These are phyloP conservation scores for Cephalotrichum gorgonifer DNA, from an alignment of 2,329 filamentous ascomycete species.

Conservation along the genomic window DNA sequence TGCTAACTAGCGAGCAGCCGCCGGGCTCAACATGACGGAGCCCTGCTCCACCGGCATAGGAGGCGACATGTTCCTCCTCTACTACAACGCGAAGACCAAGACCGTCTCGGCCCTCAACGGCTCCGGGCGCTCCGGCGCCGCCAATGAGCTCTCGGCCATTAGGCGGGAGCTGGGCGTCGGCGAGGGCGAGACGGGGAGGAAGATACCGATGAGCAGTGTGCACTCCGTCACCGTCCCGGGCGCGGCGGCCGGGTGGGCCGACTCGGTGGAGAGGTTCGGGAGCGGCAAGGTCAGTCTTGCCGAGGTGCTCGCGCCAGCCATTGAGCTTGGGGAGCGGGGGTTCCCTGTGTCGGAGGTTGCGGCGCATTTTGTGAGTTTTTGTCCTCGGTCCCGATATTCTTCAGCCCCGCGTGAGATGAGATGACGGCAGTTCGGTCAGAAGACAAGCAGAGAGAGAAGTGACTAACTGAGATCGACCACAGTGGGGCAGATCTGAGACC, in stretches of 20 bases:
- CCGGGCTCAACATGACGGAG: conserved; percentile 86
- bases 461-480: not conserved
- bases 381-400: not conserved
- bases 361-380: conserved; percentile 49
- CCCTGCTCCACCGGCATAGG: conserved; percentile 90
- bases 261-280: conserved; percentile 78
- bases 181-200: conserved; percentile 36
- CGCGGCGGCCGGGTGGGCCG: conserved; percentile 86
- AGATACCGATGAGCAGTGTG: conserved; percentile 65
- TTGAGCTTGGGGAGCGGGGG: conserved; percentile 75
- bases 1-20: conserved; percentile 52
- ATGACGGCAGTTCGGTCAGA: not conserved
- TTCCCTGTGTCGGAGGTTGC: conserved; percentile 82
- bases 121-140: conserved; percentile 70
- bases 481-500: conserved; percentile 65
- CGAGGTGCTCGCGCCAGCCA: conserved; percentile 73
- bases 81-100: conserved; percentile 73
- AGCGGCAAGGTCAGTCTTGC: conserved; percentile 71
- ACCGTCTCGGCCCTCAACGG: conserved; percentile 84
- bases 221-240: conserved; percentile 83
- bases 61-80: conserved; percentile 94
- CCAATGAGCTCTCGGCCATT: conserved; percentile 59
- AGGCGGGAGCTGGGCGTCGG: conserved; percentile 58
- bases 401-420: not conserved
- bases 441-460: not conserved